phyloP scores from a whole-genome alignment of 2,329 filamentous ascomycete genomes.

The Tolypocladium endophyticum region DNA sequence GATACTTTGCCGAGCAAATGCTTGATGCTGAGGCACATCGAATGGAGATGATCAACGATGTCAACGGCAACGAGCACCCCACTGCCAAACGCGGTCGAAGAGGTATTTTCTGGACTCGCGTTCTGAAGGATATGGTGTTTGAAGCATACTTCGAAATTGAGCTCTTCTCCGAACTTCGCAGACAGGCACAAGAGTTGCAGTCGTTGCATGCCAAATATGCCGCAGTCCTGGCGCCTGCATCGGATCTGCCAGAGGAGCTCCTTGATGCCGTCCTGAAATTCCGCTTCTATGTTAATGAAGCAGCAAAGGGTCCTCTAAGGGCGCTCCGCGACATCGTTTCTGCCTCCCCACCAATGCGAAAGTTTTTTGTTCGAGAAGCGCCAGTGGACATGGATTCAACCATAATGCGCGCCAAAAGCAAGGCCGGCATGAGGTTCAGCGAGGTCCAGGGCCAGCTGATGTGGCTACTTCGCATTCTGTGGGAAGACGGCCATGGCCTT shows the following conservation, averaged over 20 bases:
- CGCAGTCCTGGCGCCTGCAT: conserved; percentile 15
- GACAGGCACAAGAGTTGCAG: conserved; percentile 15
- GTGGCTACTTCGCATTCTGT: conserved; percentile 26
- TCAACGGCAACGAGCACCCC: conserved; percentile 18
- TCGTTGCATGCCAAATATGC: conserved; percentile 21
- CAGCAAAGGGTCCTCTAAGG: conserved; percentile 17
- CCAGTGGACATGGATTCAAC: conserved; percentile 9
- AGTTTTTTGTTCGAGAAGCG: conserved; percentile 18
- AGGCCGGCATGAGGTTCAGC: conserved; percentile 9
- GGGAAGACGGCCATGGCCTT: conserved; percentile 21
- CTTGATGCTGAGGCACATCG: conserved; percentile 35
- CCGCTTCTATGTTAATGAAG: conserved; percentile 21
- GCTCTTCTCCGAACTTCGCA: conserved; percentile 25
- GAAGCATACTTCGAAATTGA: conserved; percentile 24
- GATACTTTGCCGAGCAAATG: conserved; percentile 38
- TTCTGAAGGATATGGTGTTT: conserved; percentile 21
- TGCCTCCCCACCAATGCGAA: conserved; percentile 30
- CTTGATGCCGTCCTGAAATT: conserved; percentile 28
- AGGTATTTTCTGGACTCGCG: conserved; percentile 25
- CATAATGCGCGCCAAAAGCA: conserved; percentile 10
- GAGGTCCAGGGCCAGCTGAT: conserved; percentile 16
- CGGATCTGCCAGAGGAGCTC: conserved; percentile 21
- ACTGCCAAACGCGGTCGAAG: conserved; percentile 5
- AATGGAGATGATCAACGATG: conserved; percentile 31
- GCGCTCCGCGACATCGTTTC: background rate